Evolutionary conservation across 2,329 filamentous ascomycete genomes (phyloP), one percentile per base, ranked within the genome.

Genomic region (Exophiala bonariae): DNA sequence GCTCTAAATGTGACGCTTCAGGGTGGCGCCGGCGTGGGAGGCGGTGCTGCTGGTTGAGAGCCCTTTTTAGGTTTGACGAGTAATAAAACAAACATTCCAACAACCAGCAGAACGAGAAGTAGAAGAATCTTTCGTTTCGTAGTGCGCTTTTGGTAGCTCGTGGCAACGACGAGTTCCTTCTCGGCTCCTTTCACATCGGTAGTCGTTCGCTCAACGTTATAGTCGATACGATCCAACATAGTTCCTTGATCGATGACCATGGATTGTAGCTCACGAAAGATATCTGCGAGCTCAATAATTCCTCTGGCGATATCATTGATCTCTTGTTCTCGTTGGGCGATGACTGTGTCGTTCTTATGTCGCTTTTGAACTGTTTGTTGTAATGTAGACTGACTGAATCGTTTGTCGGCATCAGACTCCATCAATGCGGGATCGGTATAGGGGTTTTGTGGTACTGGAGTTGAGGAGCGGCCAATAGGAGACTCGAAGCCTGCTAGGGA

Each of bases 271-370:
- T 99, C 93, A 53, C 95, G 89, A 74, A 99, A 99, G 41, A 99
- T 89, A 66, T 96, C 93, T 3, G 92, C 89, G 6, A 99, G 76
- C 65, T 97, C 92, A 62, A 99, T 97, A 68, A 99, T 97, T 48
- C 93, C 92, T 65, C 96, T 91, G 2, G 93, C 93, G 55, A 99
- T 99, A 60, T 96, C 91, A 63, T 95, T 95, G 61, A 99, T 99
- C 68, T 97, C 93, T 32, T 87, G 85, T 70, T 99, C 93, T 55
- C 93, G 87, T 66, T 97, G 93, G 52, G 85, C 81, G 59, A 99
- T 97, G 30, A 82, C 82, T 2, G 84, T 77, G 64, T 97, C 92
- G 63, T 95, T 90, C 49, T 84, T 86, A 59, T 69, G 47, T 80
- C 44, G 45, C 66, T 76, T 68, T 59, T 87, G 81, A 26, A 80